Evolutionary conservation across 371 early-diverging fungal species (phyloP).

Genomic region (Rhizopus microsporus): DNA sequence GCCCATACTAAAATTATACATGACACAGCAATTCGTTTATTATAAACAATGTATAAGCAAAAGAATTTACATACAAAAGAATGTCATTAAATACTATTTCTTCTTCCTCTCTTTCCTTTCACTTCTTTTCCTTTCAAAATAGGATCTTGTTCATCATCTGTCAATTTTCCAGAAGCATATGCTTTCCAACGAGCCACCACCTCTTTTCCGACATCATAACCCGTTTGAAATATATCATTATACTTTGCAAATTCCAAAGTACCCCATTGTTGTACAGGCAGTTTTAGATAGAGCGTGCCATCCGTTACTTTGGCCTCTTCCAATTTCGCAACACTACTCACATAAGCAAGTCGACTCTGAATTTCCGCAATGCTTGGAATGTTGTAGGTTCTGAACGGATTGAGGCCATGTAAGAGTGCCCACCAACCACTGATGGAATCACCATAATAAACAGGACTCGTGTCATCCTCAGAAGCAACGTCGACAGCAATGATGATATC

Average conservation of each 20-base stretch:
- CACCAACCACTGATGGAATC: conserved; percentile 96
- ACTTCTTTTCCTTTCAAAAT: conserved; percentile 43
- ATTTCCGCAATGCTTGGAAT: conserved; percentile 97
- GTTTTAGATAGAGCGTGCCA: conserved; percentile 86
- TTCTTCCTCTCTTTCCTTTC: conserved; percentile 46
- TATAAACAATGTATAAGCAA: no score
- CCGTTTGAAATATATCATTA: conserved; percentile 87
- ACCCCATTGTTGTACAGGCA: conserved; percentile 89
- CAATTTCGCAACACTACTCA: conserved; percentile 88
- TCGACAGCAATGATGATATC: conserved; percentile 97
- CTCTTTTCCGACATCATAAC: conserved; percentile 89
- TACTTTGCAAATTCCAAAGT: conserved; percentile 95
- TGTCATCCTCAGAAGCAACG: conserved; percentile 91
- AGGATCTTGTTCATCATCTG: conserved; percentile 25
- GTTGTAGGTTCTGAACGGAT: conserved; percentile 73
- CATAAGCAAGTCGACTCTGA: conserved; percentile 96
- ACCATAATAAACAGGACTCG: conserved; percentile 88
- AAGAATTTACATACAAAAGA: no score
- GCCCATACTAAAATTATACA: no score
- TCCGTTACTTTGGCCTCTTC: conserved; percentile 88
- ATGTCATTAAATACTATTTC: conserved; percentile 42
- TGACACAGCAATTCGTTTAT: no score
- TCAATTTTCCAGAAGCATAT: conserved; percentile 44
- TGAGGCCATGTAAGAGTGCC: conserved; percentile 83
- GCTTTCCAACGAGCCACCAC: conserved; percentile 88